Base-by-base conservation (phyloP, 495 filamentous ascomycete species). In the Daldinia caldariorum region DNA sequence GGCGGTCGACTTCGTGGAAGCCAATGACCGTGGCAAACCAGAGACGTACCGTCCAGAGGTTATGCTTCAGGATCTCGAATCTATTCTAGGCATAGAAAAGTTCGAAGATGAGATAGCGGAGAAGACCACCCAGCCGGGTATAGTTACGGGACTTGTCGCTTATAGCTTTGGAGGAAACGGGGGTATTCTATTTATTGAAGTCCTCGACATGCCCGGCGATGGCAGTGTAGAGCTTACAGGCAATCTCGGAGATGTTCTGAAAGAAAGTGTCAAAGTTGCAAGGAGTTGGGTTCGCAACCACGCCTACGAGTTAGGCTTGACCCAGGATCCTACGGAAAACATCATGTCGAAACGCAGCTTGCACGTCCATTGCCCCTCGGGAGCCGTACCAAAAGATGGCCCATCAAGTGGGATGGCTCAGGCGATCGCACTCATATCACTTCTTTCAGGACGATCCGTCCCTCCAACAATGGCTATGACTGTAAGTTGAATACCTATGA, bases 81-180 rank as follows among this genome's bases (percentile, higher is more conserved):
- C 88, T 18, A 97, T 97, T 67, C 87, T 99, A 38, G 95, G 95
- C 50, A 94, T 94, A 67, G 94, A 97, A 78, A 91, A 90, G 56
- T 99, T 94, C 77, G 92, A 97, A 69, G 93, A 97, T 78, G 95
- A 99, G 79, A 92, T 99, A 72, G 91, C 95, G 18, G 94, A 97
- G 80, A 92, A 92, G 74, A 89, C 87, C 10, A 88, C 89, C 66
- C 92, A 92, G 50, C 94, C 96, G 18, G 95, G 95, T 65, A 92
- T 99, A 58, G 95, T 99, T 57, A 99, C 96, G 6, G 95, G 96
- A 47, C 89, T 99, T 16, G 95, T 98, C 18, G 96, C 96, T n/a
- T 98, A 97, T 82, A 92, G 89, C 67, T 92, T 89, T 20, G 95
- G 96, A 53, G 93, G 93, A 47, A 93, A 97, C 79, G 95, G 95